These are phyloP conservation scores for Hemileia vastatrix DNA, from an alignment of 1,284 basidiomycete species.

Conservation along the genomic window DNA sequence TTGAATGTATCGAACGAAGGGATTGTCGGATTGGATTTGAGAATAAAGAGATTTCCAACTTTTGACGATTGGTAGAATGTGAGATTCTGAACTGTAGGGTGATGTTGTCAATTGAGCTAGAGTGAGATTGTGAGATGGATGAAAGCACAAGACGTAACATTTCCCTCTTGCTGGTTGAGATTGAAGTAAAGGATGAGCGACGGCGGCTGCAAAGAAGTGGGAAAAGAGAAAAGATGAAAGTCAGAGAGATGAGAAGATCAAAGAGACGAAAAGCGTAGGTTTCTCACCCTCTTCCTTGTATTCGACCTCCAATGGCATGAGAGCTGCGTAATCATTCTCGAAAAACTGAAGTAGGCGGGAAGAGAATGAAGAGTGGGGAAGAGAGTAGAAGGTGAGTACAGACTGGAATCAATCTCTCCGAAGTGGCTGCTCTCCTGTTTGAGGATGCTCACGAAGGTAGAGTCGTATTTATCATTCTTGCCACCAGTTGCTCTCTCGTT, in stretches of 20 bases:
- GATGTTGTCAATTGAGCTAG: slow-evolving; percentile 68
- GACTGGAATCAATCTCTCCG: too few relatives aligned
- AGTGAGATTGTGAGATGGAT: slow-evolving; percentile 82
- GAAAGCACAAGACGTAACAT: slow-evolving; percentile 84
- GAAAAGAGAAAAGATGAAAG: too few relatives aligned
- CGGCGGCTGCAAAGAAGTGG: too few relatives aligned
- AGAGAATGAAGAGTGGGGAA: too few relatives aligned
- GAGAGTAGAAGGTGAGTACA: too few relatives aligned
- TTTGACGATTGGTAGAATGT: slow-evolving; percentile 61
- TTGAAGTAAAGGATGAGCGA: slow-evolving; percentile 51
- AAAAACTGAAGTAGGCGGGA: too few relatives aligned
- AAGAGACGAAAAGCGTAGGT: too few relatives aligned
- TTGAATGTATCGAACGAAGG: slow-evolving; percentile 42
- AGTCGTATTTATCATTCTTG: slow-evolving; percentile 59
- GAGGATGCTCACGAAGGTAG: too few relatives aligned
- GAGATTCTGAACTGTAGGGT: too few relatives aligned
- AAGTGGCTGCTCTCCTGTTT: too few relatives aligned
- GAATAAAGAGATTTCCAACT: slow-evolving; percentile 56
- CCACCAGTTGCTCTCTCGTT: slow-evolving; percentile 69
- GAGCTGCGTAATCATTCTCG: slow-evolving; percentile 78
- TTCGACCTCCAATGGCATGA: too few relatives aligned
- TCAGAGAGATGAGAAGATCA: slow-evolving; percentile 51
- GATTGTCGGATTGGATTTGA: slow-evolving; percentile 36
- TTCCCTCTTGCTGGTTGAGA: slow-evolving; percentile 65
- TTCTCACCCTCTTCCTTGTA: too few relatives aligned